A percentile compares a stretch with the other conserved stretches of the same genome.
These are phyloP conservation scores for Creolimax fragrantissima DNA, from an alignment of 78 protist species.

Conservation along the genomic window DNA sequence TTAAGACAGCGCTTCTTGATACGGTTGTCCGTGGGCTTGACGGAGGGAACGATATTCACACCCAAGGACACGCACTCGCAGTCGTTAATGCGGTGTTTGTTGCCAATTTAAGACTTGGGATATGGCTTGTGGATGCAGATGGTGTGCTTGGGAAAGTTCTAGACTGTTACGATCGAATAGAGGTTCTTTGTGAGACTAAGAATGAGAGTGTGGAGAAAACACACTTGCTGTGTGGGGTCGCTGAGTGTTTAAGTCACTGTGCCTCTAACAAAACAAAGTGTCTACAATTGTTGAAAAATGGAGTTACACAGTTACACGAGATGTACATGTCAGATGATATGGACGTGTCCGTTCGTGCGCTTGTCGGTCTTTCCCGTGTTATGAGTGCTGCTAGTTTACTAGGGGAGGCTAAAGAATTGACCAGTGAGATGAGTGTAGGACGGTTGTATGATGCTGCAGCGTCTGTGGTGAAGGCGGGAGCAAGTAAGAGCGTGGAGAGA, in stretches of 20 bases:
- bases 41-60: background rate
- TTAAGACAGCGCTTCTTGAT: background rate
- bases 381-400: background rate
- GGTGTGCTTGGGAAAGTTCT: background rate
- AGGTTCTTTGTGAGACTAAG: background rate
- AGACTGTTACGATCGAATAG: background rate
- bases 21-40: background rate
- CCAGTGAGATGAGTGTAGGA: background rate
- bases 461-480: background rate
- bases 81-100: background rate
- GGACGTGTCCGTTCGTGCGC: background rate
- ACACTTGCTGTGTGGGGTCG: background rate
- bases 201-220: background rate
- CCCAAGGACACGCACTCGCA: background rate
- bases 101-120: background rate
- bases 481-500: background rate
- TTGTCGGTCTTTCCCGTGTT: background rate
- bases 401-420: background rate
- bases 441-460: background rate
- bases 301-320: background rate
- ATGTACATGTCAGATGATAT: background rate
- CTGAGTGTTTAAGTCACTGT: background rate
- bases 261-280: background rate
- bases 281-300: background rate
- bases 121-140: background rate